phyloP scores from a whole-genome alignment of 768 basidiomycete genomes.

The Lactarius psammicola region DNA sequence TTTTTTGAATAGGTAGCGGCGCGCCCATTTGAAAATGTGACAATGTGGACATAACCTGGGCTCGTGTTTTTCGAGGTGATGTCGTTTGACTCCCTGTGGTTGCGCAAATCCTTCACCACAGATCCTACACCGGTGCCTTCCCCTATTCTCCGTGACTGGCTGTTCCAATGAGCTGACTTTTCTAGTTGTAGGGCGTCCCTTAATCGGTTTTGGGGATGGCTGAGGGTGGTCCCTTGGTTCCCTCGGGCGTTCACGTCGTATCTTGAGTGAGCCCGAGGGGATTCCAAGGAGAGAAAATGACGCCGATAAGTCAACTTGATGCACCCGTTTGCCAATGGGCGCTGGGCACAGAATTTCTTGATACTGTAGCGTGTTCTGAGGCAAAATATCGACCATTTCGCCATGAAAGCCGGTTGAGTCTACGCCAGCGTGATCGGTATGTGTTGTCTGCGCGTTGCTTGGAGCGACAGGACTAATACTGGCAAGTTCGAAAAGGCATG shows the following conservation, averaged over 20 bases:
- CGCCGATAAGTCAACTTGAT: no score
- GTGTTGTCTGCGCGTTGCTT: not conserved
- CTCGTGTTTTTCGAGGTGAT: not conserved
- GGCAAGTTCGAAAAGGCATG: not conserved
- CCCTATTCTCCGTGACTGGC: not conserved
- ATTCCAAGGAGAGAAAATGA: no score
- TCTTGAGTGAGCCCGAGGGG: no score
- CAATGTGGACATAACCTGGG: not conserved
- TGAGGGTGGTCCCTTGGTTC: no score
- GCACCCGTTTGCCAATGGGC: no score
- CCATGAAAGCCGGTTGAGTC: not conserved
- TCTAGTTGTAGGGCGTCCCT: no score
- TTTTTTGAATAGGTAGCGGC: not conserved
- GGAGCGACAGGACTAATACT: not conserved
- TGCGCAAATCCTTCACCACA: not conserved
- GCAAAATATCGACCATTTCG: not conserved
- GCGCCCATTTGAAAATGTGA: slow-evolving; percentile 4
- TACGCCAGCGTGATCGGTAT: not conserved
- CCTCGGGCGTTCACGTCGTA: no score
- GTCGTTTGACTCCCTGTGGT: not conserved
- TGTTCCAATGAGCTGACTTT: no score
- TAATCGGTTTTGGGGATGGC: no score
- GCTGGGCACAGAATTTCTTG: no score
- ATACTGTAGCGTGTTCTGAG: no score
- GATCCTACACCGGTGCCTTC: not conserved